A percentile compares a stretch with the other conserved stretches of the same genome.
These are phyloP conservation scores for Metarhizium guizhouense DNA, from an alignment of 2,329 filamentous ascomycete species.

Conservation along the genomic window DNA sequence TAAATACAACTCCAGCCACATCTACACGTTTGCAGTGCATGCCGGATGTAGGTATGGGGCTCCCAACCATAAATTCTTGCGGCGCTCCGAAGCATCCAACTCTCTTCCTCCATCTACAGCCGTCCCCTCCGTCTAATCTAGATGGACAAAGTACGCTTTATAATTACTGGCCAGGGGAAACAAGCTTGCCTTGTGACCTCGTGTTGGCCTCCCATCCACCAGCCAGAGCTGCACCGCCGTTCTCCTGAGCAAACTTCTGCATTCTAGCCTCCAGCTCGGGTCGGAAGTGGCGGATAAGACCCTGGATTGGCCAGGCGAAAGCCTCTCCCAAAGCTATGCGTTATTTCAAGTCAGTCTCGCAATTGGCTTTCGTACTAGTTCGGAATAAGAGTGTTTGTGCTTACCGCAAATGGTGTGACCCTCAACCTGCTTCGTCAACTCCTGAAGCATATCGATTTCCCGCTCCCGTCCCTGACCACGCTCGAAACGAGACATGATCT, in stretches of 20 bases:
- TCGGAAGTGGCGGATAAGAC: slow-evolving; percentile 95
- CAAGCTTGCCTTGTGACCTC: slow-evolving; percentile 67
- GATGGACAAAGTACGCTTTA: slow-evolving; percentile 7
- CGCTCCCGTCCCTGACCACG: slow-evolving; percentile 78
- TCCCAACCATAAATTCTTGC: background rate
- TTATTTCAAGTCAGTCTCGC: background rate
- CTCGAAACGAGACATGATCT: slow-evolving; percentile 97
- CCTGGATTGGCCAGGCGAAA: slow-evolving; percentile 97
- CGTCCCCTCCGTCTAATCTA: slow-evolving; percentile 4
- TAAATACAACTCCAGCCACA: slow-evolving; percentile 5
- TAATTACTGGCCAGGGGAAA: slow-evolving; percentile 80
- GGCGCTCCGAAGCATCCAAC: background rate
- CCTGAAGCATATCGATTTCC: slow-evolving; percentile 99
- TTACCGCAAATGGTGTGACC: slow-evolving; percentile 95
- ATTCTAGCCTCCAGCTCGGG: slow-evolving; percentile 92
- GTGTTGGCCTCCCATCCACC: slow-evolving; percentile 81
- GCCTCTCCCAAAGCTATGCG: slow-evolving; percentile 80
- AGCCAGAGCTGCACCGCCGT: slow-evolving; percentile 66
- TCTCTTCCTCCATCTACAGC: background rate
- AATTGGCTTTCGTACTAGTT: background rate
- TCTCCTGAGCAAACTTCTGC: slow-evolving; percentile 64
- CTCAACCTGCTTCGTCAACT: slow-evolving; percentile 98
- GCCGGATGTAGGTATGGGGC: background rate
- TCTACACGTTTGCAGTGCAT: background rate
- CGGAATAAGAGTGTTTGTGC: slow-evolving; percentile 19